Evolutionary conservation across 2,329 filamentous ascomycete species (phyloP).

Genomic region (Raffaelea arxii): DNA sequence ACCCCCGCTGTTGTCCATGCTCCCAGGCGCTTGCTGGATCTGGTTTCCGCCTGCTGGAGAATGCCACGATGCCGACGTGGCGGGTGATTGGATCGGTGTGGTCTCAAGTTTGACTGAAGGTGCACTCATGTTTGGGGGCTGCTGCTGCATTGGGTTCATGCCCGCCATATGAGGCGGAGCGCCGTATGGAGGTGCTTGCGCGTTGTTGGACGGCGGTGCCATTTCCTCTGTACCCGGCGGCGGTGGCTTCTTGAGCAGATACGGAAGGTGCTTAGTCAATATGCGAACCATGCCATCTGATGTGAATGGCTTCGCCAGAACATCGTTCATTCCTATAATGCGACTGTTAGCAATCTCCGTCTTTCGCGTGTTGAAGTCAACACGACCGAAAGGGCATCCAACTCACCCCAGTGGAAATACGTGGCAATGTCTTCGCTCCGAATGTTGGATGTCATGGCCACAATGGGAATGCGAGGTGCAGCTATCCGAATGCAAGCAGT

Average conservation of each 20-base stretch:
- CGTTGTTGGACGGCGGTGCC: constrained; percentile 13
- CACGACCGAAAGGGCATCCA: neutral
- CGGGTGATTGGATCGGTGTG: constrained; percentile 44
- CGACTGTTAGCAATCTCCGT: constrained; percentile 4
- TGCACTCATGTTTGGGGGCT: constrained; percentile 4
- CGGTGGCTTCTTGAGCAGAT: constrained; percentile 62
- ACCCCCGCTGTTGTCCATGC: constrained; percentile 32
- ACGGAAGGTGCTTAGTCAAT: constrained; percentile 79
- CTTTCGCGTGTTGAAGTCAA: neutral
- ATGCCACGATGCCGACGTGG: constrained; percentile 37
- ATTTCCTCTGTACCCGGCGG: constrained; percentile 25
- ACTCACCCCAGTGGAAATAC: constrained; percentile 90
- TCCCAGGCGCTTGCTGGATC: constrained; percentile 39
- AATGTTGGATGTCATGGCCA: constrained; percentile 99
- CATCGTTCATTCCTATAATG: constrained; percentile 82
- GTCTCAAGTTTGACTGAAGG: constrained; percentile 41
- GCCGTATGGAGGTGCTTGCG: constrained; percentile 6
- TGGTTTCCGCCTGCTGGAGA: constrained; percentile 36
- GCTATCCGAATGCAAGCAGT: constrained; percentile 89
- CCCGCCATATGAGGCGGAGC: constrained; percentile 23
- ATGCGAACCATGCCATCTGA: constrained; percentile 75
- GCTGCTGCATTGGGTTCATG: constrained; percentile 16
- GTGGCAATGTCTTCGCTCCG: constrained; percentile 92
- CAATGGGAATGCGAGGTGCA: constrained; percentile 72
- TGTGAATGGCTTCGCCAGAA: constrained; percentile 94